Evolutionary conservation across 2,329 filamentous ascomycete genomes (phyloP), one percentile per base, ranked within the genome.

Genomic region (Emergomyces africanus): DNA sequence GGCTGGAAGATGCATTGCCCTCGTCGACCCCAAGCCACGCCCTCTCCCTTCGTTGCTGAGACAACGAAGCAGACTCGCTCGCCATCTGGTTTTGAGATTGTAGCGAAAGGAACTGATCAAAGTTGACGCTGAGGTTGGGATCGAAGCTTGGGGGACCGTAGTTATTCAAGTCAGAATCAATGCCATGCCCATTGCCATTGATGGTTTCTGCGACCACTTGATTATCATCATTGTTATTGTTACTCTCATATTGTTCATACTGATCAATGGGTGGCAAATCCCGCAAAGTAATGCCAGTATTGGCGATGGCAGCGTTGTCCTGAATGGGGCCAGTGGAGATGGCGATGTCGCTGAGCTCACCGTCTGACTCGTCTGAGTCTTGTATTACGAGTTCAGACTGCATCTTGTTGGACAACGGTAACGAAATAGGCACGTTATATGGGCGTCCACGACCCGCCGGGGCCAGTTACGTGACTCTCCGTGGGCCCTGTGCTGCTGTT

Each of bases 341-440:
- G 23, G 64, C 57, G 25, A 64, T 6, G 6, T 68, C 67, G 37
- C 64, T 65, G n/a, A 72, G 61, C 57, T 69, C 66, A 54, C 73
- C 72, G 12, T 74, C 73, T 44, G 77, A 71, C 23, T 55, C 74
- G 33, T 77, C 75, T 0, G 75, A 77, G 61, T 77, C 75, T 57
- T 74, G 73, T n/a, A 77, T 75, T 18, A 77, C 67, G 54, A 70
- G 70, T 53, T 67, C 65, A 55, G 63, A 65, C 35, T 69, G 61
- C 75, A 77, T 77, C 28, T 15, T 59, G 48, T 30, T 51, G 28
- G 9, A 20, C 18, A 28, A 15, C 18, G n/a, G 35, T n/a, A n/a
- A n/a, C 35, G 28, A 2, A n/a, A 51, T n/a, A 3, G 28, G 2
- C 28, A 49, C 23, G 12, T 23, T 6, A 25, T 9, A 35, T 51